These are phyloP conservation scores for Lumnitzera racemosa DNA, from an alignment of 345 rosid genomes.

Conservation along the genomic window DNA sequence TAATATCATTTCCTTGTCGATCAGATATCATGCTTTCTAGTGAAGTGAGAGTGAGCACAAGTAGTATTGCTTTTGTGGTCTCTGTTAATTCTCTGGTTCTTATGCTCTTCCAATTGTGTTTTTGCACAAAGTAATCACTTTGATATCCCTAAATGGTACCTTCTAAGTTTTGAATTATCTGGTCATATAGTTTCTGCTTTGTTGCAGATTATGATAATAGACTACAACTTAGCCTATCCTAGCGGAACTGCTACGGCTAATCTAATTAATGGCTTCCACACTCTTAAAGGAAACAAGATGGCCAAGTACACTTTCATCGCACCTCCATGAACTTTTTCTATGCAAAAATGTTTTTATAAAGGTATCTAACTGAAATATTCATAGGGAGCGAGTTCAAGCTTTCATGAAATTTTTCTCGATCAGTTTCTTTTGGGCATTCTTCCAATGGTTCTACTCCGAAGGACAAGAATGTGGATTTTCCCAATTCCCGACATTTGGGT, in stretches of 20 bases:
- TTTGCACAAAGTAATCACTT: background rate
- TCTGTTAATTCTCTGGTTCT: background rate
- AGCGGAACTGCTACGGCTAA: constrained; percentile 94
- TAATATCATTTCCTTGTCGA: background rate
- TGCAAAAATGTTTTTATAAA: background rate
- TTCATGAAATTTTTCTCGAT: constrained; percentile 56
- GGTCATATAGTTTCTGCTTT: constrained; percentile 2
- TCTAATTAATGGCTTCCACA: constrained; percentile 83
- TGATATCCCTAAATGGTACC: background rate
- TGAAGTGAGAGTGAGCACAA: background rate
- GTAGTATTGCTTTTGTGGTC: background rate
- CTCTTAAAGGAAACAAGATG: constrained; percentile 56
- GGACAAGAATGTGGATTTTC: constrained; percentile 61
- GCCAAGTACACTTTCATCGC: constrained; percentile 50
- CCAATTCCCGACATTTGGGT: constrained; percentile 81
- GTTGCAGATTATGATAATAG: constrained; percentile 78
- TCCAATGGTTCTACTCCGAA: constrained; percentile 81
- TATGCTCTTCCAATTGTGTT: background rate
- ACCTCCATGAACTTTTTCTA: background rate
- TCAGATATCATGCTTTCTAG: background rate
- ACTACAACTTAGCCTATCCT: constrained; percentile 72
- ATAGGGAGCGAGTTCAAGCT: constrained; percentile 77
- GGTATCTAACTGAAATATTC: constrained; percentile 8
- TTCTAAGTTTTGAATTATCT: constrained; percentile 5
- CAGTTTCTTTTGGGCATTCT: constrained; percentile 79